These are phyloP conservation scores for Verticillium tricorpus DNA, from an alignment of 2,329 filamentous ascomycete genomes.

Conservation along the genomic window DNA sequence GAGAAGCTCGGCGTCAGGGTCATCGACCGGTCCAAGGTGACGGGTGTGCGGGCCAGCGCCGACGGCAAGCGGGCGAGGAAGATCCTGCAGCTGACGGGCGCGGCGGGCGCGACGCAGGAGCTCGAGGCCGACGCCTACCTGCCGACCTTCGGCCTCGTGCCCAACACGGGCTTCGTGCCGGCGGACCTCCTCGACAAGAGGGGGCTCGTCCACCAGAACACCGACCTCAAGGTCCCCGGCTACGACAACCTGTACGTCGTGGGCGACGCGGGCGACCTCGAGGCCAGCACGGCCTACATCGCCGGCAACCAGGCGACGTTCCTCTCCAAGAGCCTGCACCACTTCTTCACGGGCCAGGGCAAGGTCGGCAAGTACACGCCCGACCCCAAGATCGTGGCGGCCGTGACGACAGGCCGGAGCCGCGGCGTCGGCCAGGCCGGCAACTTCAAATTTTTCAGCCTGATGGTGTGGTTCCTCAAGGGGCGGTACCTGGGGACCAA, in stretches of 20 bases:
- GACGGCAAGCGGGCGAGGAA: constrained; percentile 1
- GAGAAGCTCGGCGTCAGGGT: constrained; percentile 38
- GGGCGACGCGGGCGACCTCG: constrained; percentile 38
- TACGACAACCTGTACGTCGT: constrained; percentile 37
- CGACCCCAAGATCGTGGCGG: constrained; percentile 26
- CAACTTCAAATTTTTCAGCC: constrained; percentile 25
- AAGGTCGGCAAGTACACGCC: constrained; percentile 15
- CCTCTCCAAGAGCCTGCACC: constrained; percentile 27
- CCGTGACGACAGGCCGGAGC: constrained; percentile 33
- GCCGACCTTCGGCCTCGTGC: constrained; percentile 38
- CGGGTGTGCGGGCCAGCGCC: constrained; percentile 17
- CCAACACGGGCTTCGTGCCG: constrained; percentile 42
- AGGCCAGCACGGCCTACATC: constrained; percentile 24
- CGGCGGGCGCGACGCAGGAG: constrained; percentile 28
- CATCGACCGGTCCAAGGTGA: constrained; percentile 33
- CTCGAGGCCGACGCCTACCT: constrained; percentile 40
- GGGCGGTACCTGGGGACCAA: constrained; percentile 22
- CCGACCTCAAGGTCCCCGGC: constrained; percentile 27
- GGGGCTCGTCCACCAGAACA: constrained; percentile 32
- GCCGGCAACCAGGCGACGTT: constrained; percentile 28
- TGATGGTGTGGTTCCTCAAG: constrained; percentile 27
- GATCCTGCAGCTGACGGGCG: constrained; percentile 27
- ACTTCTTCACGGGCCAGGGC: constrained; percentile 18
- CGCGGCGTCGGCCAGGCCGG: constrained; percentile 28
- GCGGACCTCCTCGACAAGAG: constrained; percentile 26